Conservation (phyloP, 2,329 filamentous ascomycete species). For the Xylaria sp. region DNA sequence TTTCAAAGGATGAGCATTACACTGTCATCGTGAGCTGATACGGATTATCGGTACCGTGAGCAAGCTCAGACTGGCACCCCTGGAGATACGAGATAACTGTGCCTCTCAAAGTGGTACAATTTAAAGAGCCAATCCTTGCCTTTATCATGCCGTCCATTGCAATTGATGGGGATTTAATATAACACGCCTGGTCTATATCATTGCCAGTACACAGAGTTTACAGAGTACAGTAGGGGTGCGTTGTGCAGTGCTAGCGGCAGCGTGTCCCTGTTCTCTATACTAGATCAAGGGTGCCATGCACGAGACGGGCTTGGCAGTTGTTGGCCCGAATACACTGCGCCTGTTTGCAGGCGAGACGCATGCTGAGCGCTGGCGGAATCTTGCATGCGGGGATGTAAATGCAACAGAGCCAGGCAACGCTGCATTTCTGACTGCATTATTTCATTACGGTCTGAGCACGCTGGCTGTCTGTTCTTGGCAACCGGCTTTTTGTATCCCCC, state of each 20-base stretch:
- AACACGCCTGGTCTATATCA: too few relatives aligned
- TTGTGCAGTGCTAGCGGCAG: too few relatives aligned
- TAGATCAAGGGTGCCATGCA: conserved; percentile 32
- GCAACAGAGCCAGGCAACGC: conserved; percentile 29
- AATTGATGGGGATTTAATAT: too few relatives aligned
- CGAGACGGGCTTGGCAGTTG: conserved; percentile 39
- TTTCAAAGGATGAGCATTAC: background rate
- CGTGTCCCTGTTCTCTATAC: too few relatives aligned
- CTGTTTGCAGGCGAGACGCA: conserved; percentile 31
- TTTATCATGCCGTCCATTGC: background rate
- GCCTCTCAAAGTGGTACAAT: too few relatives aligned
- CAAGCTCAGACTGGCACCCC: too few relatives aligned
- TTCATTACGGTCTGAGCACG: background rate
- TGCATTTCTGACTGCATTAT: background rate
- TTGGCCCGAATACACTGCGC: conserved; percentile 31
- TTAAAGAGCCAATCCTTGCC: background rate
- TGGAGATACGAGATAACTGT: background rate
- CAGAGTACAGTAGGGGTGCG: too few relatives aligned
- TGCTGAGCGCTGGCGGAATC: conserved; percentile 41
- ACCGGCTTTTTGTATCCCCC: background rate
- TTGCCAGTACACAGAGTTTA: too few relatives aligned
- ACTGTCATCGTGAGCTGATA: background rate
- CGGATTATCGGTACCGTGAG: too few relatives aligned
- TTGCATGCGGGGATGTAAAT: conserved; percentile 43
- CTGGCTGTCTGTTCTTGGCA: background rate